Base-by-base conservation (phyloP, 2,329 filamentous ascomycete species). In the Apiospora phragmitis region DNA sequence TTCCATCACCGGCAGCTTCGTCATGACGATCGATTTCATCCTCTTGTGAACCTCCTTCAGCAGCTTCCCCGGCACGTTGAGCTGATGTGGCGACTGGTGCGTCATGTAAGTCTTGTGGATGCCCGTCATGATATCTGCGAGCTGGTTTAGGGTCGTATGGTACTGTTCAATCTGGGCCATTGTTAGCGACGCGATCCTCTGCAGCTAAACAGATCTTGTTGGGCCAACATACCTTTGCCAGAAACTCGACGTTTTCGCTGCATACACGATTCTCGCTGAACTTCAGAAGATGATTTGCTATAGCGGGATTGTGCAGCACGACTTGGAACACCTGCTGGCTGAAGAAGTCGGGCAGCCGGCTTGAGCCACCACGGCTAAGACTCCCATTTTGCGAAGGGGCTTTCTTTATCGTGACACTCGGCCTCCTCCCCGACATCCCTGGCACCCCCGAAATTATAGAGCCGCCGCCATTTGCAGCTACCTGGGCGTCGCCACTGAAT, bases 191-290 rank as follows among this genome's bases (percentile, higher is more conserved):
- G 11, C 18, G 18, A 9, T 43, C 9, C 35, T 18, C 18, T 4
- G 24, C 24, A 29, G 1, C 29, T 18, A 14, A 21, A 12, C 11
- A 9, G 7, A 62, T 24, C 18, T 6, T 14, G 7, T 43, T 32
- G 3, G 6, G 16, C 2, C 12, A 1, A 38, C 67, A 7, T 68
- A 85, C 85, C 80, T 85, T 85, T 26, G 82, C 77, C 38, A 87
- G 75, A 72, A 87, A 86, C 69, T 85, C 83, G 75, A 85, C 78
- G 70, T 84, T 83, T 70, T 85, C 83, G 4, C 79, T 80, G 73
- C 81, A 83, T 16, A 81, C 74, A 43, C 80, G 76, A 62, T 77
- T 79, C 71, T 82, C 79, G 72, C 81, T 82, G 72, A 83, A 85
- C 65, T 79, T 80, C 49, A 80, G 77, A n/a, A 85, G 77, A 59